These are phyloP conservation scores for Gossypioides kirkii DNA, from an alignment of 345 rosid species.

Conservation along the genomic window DNA sequence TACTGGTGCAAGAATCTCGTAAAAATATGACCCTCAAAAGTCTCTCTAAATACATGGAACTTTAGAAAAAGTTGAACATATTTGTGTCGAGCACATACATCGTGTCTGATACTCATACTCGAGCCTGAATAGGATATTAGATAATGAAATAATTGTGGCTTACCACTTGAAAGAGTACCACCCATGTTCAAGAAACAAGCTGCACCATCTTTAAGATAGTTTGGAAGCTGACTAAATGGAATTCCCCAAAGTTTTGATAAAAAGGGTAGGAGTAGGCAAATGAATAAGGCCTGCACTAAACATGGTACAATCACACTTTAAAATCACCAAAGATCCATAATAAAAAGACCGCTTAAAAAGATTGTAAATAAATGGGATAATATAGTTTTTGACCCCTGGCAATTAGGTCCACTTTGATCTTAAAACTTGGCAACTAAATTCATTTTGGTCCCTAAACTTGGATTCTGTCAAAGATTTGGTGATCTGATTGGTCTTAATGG, in stretches of 20 bases:
- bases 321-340: conserved; percentile 12
- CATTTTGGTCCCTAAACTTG: no score
- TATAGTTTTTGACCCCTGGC: no score
- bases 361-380: neutral
- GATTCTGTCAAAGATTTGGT: no score
- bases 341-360: neutral
- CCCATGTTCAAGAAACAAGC: conserved; percentile 86
- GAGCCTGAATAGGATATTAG: neutral
- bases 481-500: no score
- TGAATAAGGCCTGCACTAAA: conserved; percentile 58
- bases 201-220: conserved; percentile 77
- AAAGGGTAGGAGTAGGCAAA: conserved; percentile 79
- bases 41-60: no score
- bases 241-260: conserved; percentile 88
- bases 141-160: conserved; percentile 19
- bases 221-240: conserved; percentile 79
- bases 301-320: conserved; percentile 15
- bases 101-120: no score
- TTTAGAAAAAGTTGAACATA: no score
- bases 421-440: no score
- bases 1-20: neutral
- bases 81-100: no score
- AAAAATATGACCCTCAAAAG: neutral
- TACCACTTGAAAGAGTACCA: conserved; percentile 48
- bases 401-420: no score